A percentile compares a stretch with the other conserved stretches of the same genome.
These are phyloP conservation scores for Boletus insuetus DNA, from an alignment of 768 basidiomycete species.

Conservation along the genomic window DNA sequence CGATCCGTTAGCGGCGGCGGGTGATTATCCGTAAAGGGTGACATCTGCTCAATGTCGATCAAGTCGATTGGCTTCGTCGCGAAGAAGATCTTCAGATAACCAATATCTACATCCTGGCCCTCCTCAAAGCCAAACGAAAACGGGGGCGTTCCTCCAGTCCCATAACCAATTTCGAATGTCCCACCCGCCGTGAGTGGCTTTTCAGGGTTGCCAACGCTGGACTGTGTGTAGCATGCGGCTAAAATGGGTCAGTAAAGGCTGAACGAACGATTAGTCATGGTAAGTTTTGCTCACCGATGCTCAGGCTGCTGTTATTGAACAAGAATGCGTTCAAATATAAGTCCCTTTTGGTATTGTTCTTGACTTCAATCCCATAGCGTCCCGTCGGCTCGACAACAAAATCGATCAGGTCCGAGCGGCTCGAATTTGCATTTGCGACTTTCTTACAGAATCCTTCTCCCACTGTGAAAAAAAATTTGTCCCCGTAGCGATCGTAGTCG, in stretches of 20 bases:
- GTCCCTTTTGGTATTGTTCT: constrained; percentile 31
- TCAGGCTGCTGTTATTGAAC: constrained; percentile 41
- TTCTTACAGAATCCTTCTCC: constrained; percentile 5
- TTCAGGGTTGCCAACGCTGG: not conserved
- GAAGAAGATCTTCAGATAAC: constrained; percentile 44
- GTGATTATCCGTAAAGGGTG: constrained; percentile 26
- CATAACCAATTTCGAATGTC: constrained; percentile 39
- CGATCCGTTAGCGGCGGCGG: not conserved
- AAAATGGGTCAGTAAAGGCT: not conserved
- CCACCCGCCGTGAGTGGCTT: constrained; percentile 1
- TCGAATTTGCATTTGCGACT: not conserved
- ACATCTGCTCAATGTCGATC: constrained; percentile 32
- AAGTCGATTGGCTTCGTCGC: constrained; percentile 36
- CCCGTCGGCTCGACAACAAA: constrained; percentile 22
- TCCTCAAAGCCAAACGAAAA: constrained; percentile 32
- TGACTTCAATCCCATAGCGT: constrained; percentile 35
- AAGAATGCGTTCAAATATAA: constrained; percentile 42
- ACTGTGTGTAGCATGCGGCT: constrained; percentile 11
- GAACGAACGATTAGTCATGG: not conserved
- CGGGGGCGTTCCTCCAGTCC: constrained; percentile 33
- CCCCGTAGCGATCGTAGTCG: constrained; percentile 4
- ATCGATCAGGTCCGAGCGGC: constrained; percentile 7
- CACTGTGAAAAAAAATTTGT: not conserved
- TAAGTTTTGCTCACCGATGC: constrained; percentile 28
- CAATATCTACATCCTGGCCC: constrained; percentile 36